Evolutionary conservation across 768 basidiomycete species (phyloP), one percentile per base, ranked within the genome.

Genomic region (Panaeolus cyanescens): DNA sequence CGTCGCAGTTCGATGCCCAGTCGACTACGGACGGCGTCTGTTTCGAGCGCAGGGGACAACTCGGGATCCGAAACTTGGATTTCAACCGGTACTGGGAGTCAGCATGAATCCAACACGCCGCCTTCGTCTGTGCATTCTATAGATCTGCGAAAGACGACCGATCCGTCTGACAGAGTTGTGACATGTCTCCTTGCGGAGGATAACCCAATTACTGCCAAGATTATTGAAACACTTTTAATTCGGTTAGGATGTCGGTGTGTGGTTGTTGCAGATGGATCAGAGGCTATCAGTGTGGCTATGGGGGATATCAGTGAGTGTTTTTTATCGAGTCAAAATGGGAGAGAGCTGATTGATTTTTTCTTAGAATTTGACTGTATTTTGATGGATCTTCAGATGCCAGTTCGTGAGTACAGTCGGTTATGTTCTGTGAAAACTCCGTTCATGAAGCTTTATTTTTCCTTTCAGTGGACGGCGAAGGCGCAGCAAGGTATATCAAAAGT

Each of bases 161-260:
- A 93, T 71, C 87, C 85, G n/a, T 83, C 74, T 60, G 95, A 96
- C 71, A 87, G 93, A 37, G 89, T 90, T n/a, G 89, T 99, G 58
- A 97, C 95, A 37, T 95, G 94, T 69, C 74, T 99, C 28, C 83
- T 99, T 33, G 97, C 96, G 1, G 97, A 99, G 73, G 95, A 99
- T 68, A 99, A 99, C 69, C 97, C 97, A 1, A 98, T 99, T 65
- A 96, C 95, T 0, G 92, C 93, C 32, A 98, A 99, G 80, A 98
- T 99, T 54, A 89, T 98, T 54, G 95, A 98, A 74, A 99, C 96
- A 2, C 76, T 99, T 45, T 84, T 99, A 53, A 91, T 93, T 62
- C 89, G 96, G 33, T 85, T 99, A 62, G 97, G 97, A 1, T 99
- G 96, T 74, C 90, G 96, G 17, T 95, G 93, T 72, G 90, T 98